Evolutionary conservation across 768 basidiomycete genomes (phyloP), one percentile per base, ranked within the genome.

Genomic region (Collybia sordida): DNA sequence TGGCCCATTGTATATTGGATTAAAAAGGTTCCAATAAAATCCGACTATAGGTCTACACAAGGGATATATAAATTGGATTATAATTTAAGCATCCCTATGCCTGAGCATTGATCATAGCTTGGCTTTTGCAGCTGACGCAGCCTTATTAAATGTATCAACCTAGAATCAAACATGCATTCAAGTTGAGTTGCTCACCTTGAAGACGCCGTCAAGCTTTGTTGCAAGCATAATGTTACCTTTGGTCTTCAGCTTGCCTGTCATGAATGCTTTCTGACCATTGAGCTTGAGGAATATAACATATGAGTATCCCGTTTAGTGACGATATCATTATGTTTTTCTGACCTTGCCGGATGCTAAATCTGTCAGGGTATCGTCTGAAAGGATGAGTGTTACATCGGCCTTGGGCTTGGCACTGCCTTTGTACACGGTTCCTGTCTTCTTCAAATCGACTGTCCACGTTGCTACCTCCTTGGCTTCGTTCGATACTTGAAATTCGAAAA

Each of bases 191-290:
- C 75, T 46, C 48, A 90, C 92, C 80, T 88, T 90, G 43, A 98
- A 78, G 12, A 98, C 80, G 8, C 72, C 75, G 56, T 88, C 87
- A 28, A 97, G 88, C 68, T 96, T 98, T 21, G 92, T 95, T 1
- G 90, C 92, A 53, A 95, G 80, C 91, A 95, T 93, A 69, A 94
- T 84, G 71, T 93, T 94, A 48, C 92, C 93, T 65, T 81, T 88
- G 14, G 90, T 88, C 81, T 95, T 96, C 43, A 97, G 81, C 63
- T 90, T 90, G 23, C 94, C 94, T 6, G 89, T 90, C 90, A 98
- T 92, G 74, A 94, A 97, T 18, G 93, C 93, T 64, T 93, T 94
- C 70, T 97, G 94, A 17, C 91, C 93, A 59, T 90, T 92, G 39
- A 88, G 73, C 87, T 92, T 54, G 23, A 40, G n/a, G 28, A 39